phyloP scores from a whole-genome alignment of 228 moss, liverwort and hornwort species.

The Sphagnum magellanicum region DNA sequence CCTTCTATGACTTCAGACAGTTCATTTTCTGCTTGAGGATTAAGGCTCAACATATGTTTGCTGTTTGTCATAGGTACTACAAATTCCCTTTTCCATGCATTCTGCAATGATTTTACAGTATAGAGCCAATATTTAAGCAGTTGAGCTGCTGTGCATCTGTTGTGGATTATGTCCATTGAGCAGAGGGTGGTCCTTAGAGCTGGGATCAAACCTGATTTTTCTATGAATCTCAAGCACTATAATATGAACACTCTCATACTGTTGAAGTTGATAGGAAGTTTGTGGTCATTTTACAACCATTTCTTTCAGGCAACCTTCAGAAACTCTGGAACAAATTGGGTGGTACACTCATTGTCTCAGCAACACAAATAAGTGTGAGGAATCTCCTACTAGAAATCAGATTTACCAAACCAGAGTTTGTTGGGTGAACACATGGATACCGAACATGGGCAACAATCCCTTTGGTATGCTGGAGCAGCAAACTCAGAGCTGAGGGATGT shows the following conservation, averaged over 20 bases:
- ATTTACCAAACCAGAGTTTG: neutral
- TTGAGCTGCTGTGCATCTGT: too few relatives aligned
- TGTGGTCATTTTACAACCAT: too few relatives aligned
- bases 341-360: neutral
- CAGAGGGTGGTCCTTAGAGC: too few relatives aligned
- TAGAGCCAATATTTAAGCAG: too few relatives aligned
- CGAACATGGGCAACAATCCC: neutral
- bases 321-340: neutral
- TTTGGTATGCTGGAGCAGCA: neutral
- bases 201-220: too few relatives aligned
- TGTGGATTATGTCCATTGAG: too few relatives aligned
- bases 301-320: neutral
- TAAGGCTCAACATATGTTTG: neutral
- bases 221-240: too few relatives aligned
- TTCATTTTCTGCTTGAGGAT: neutral
- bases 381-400: neutral
- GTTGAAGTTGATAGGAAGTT: neutral
- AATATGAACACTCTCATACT: neutral
- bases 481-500: too few relatives aligned
- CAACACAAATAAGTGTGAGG: neutral
- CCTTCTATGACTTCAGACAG: neutral
- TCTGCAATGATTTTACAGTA: neutral
- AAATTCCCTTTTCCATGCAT: neutral
- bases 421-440: neutral
- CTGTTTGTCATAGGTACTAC: neutral